Evolutionary conservation across 2,329 filamentous ascomycete genomes (phyloP).

Genomic region (Xylaria sp.): DNA sequence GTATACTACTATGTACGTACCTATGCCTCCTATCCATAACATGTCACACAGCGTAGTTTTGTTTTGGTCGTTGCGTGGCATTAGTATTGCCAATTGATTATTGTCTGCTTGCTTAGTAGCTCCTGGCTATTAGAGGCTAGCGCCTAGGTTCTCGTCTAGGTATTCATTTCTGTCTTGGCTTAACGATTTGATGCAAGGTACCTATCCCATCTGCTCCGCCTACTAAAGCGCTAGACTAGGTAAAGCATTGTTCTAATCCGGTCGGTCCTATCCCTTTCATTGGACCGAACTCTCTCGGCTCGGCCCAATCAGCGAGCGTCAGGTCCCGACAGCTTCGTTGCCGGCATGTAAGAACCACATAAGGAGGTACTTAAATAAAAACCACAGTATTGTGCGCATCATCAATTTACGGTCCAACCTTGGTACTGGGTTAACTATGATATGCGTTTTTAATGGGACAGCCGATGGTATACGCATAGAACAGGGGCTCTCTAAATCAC

Average conservation of each 20-base stretch:
- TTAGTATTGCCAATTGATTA: constrained; percentile 27
- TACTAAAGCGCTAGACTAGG: constrained; percentile 5
- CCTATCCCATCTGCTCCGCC: constrained; percentile 5
- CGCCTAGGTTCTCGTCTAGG: background rate
- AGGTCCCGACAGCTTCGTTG: background rate
- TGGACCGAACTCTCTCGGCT: constrained; percentile 13
- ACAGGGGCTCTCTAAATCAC: background rate
- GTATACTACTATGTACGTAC: background rate
- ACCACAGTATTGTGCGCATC: background rate
- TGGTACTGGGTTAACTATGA: background rate
- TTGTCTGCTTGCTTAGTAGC: background rate
- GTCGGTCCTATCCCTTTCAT: constrained; percentile 16
- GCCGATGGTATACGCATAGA: background rate
- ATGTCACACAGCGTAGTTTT: constrained; percentile 22
- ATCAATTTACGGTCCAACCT: background rate
- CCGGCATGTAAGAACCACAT: background rate
- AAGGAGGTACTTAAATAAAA: no score
- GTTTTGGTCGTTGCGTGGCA: constrained; percentile 23
- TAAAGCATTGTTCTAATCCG: constrained; percentile 8
- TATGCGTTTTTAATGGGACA: background rate
- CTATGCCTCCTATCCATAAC: constrained; percentile 6
- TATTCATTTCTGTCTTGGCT: background rate
- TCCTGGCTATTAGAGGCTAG: background rate
- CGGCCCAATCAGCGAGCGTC: constrained; percentile 9
- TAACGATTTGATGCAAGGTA: constrained; percentile 8